phyloP scores from a whole-genome alignment of 345 rosid genomes.

The Gossypium longicalyx region DNA sequence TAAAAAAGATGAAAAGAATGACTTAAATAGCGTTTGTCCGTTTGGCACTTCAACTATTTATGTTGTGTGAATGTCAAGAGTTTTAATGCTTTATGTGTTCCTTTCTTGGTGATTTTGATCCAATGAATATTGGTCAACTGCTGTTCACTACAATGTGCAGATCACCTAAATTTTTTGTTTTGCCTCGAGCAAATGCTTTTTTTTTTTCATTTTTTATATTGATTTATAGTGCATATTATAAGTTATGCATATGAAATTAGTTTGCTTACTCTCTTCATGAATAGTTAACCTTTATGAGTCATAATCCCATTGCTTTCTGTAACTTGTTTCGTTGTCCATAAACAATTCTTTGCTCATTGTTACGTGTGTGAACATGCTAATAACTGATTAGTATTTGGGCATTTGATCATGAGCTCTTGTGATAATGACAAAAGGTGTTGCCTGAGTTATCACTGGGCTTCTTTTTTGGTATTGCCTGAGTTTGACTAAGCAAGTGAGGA shows the following conservation, averaged over 20 bases:
- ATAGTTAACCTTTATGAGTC: not conserved
- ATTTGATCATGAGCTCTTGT: not conserved
- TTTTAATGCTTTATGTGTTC: not conserved
- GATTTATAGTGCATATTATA: not conserved
- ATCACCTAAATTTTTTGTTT: not conserved
- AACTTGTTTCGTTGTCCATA: not conserved
- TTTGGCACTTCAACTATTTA: not conserved
- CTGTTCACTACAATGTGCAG: not conserved
- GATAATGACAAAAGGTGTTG: not conserved
- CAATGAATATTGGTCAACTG: not conserved
- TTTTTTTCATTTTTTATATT: not conserved
- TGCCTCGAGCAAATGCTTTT: not conserved
- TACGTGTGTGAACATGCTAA: not conserved
- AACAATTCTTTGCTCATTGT: not conserved
- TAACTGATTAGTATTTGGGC: not conserved
- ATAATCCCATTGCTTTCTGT: not conserved
- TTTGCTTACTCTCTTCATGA: not conserved
- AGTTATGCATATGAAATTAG: not conserved
- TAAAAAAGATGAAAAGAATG: not conserved
- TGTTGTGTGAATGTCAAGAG: not conserved
- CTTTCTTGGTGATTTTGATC: slow-evolving; percentile 3
- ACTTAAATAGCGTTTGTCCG: not conserved
- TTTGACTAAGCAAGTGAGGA: not conserved
- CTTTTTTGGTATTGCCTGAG: not conserved
- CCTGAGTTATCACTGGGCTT: no score